phyloP scores from a whole-genome alignment of 2,329 filamentous ascomycete genomes.

The Diaporthe batatas region DNA sequence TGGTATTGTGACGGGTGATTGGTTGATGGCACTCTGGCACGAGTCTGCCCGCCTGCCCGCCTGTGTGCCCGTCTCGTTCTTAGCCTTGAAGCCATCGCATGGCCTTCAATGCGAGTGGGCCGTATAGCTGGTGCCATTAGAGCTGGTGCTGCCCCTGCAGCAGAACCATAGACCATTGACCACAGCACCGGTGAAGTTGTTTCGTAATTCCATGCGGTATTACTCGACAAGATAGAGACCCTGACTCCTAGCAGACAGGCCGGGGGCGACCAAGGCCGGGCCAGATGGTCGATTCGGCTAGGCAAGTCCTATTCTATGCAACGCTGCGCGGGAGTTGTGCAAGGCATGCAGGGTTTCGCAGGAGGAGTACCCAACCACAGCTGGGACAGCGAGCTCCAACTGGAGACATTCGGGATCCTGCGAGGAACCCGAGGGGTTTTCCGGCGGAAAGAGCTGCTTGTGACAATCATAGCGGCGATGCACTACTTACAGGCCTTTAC shows the following conservation, averaged over 20 bases:
- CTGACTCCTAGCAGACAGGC: slow-evolving; percentile 18
- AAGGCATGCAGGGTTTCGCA: slow-evolving; percentile 16
- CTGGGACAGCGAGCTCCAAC: neutral
- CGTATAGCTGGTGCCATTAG: neutral
- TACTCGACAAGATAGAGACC: slow-evolving; percentile 28
- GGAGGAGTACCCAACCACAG: slow-evolving; percentile 15
- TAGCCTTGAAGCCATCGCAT: slow-evolving; percentile 5
- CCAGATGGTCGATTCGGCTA: slow-evolving; percentile 31
- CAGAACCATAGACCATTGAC: slow-evolving; percentile 10
- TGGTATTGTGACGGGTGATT: neutral
- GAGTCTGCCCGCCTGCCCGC: slow-evolving; percentile 6
- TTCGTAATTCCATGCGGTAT: slow-evolving; percentile 27
- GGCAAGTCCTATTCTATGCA: slow-evolving; percentile 16
- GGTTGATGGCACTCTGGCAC: slow-evolving; percentile 6
- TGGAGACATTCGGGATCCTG: slow-evolving; percentile 20
- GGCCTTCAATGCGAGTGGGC: slow-evolving; percentile 8
- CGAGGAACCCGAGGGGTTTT: slow-evolving; percentile 28
- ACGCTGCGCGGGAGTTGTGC: slow-evolving; percentile 23
- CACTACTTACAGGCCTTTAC: neutral
- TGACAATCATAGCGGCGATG: neutral
- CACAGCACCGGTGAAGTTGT: slow-evolving; percentile 18
- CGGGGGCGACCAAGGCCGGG: slow-evolving; percentile 16
- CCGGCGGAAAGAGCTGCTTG: neutral
- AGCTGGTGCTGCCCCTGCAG: slow-evolving; percentile 2
- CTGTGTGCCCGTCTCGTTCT: neutral